Percentiles rank a stretch among this genome's conserved stretches.
Conservation (phyloP, 306 rosid species). For the Lotus japonicus region DNA sequence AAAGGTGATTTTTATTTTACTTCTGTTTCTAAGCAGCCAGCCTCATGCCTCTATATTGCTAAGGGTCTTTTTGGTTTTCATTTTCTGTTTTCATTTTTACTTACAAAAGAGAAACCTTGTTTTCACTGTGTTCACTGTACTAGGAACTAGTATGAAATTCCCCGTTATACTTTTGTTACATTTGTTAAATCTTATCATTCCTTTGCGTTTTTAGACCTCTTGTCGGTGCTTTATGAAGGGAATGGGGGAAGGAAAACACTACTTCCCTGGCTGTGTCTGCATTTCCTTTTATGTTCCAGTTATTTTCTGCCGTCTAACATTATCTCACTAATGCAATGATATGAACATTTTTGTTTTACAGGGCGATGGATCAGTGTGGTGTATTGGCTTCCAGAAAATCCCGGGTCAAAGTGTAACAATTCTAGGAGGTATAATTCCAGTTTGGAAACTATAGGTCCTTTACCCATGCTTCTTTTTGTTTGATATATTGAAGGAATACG, state of each 20-base stretch:
- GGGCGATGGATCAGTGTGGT: constrained; percentile 68
- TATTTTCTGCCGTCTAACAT: too few species aligned
- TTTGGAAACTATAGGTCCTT: constrained; percentile 1
- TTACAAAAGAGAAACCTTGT: too few species aligned
- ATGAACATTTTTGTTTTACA: constrained; percentile 26
- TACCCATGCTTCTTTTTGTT: background rate
- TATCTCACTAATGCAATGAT: constrained; percentile 8
- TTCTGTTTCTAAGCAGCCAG: background rate
- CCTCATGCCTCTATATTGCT: too few species aligned
- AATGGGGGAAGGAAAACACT: background rate
- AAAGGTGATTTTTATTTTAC: background rate
- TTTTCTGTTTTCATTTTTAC: too few species aligned
- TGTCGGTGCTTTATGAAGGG: background rate
- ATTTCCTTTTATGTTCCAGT: too few species aligned
- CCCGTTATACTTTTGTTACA: background rate
- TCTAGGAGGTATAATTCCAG: constrained; percentile 65
- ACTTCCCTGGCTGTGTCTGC: too few species aligned
- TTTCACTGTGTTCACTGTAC: background rate
- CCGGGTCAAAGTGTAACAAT: constrained; percentile 66
- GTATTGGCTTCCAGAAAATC: constrained; percentile 74
- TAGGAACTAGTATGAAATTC: background rate
- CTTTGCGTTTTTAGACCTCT: background rate
- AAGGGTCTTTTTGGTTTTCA: too few species aligned
- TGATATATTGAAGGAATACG: constrained; percentile 1
- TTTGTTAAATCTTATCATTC: background rate